Conservation (phyloP, 1,284 basidiomycete species). For the Trichosporon faecale region DNA sequence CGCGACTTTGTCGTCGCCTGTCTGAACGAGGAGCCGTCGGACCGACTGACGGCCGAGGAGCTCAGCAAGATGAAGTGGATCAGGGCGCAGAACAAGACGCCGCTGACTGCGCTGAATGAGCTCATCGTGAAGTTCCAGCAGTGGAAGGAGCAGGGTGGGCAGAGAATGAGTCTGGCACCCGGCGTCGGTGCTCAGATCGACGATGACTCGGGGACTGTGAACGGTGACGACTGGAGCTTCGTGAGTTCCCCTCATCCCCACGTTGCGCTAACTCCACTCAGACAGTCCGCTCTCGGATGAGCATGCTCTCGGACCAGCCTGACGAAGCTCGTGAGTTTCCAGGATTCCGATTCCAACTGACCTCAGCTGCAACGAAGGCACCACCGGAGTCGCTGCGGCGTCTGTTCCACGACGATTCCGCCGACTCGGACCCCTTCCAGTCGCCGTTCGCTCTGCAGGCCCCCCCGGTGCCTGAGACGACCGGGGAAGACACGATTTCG, state of each 20-base stretch:
- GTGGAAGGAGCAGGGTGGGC: constrained; percentile 76
- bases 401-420: constrained; percentile 50
- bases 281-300: constrained; percentile 47
- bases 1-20: constrained; percentile 84
- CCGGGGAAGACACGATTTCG: constrained; percentile 2
- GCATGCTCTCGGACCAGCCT: constrained; percentile 39
- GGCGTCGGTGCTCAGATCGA: constrained; percentile 50
- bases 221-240: constrained; percentile 51
- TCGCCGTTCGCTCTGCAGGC: constrained; percentile 30
- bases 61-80: constrained; percentile 91
- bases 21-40: constrained; percentile 72
- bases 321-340: constrained; percentile 17
- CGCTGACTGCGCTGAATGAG: constrained; percentile 73
- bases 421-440: constrained; percentile 47
- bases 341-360: background rate
- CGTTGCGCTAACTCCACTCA: background rate
- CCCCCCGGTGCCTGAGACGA: background rate
- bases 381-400: constrained; percentile 50
- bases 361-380: constrained; percentile 10
- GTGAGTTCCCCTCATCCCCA: background rate
- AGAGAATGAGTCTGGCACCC: constrained; percentile 69
- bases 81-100: constrained; percentile 67
- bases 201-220: constrained; percentile 39
- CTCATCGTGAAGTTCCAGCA: constrained; percentile 70
- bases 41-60: constrained; percentile 88